phyloP scores from a whole-genome alignment of 352 stramenopile species.

The Phytophthora foliorum region DNA sequence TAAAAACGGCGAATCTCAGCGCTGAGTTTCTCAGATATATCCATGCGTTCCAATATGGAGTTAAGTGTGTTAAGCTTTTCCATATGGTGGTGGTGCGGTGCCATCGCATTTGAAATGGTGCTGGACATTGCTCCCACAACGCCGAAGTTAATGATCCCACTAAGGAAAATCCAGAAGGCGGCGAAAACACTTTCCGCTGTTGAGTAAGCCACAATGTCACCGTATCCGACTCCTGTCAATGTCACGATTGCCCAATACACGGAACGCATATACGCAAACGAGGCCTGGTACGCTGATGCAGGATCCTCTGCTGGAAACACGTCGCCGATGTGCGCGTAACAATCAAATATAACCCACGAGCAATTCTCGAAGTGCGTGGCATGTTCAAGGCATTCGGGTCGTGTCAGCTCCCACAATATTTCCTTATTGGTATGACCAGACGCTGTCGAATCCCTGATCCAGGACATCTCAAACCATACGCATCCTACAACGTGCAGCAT shows the following conservation, averaged over 20 bases:
- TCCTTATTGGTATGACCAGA: neutral
- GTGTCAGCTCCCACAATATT: conserved; percentile 10
- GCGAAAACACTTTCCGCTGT: conserved; percentile 79
- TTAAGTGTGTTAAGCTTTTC: conserved; percentile 83
- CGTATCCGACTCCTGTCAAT: conserved; percentile 77
- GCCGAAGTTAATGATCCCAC: conserved; percentile 82
- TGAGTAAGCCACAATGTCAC: conserved; percentile 79
- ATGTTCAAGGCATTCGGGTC: conserved; percentile 55
- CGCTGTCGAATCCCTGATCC: conserved; percentile 17
- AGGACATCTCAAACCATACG: conserved; percentile 77
- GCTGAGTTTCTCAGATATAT: conserved; percentile 67
- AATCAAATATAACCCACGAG: conserved; percentile 79
- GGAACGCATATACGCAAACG: conserved; percentile 77
- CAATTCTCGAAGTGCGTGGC: conserved; percentile 69
- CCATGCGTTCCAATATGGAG: conserved; percentile 66
- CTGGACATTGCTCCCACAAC: conserved; percentile 86
- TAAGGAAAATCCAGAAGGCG: conserved; percentile 78
- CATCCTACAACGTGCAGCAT: conserved; percentile 72
- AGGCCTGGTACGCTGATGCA: conserved; percentile 51
- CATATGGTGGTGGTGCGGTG: conserved; percentile 69
- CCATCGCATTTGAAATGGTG: conserved; percentile 76
- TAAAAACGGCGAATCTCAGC: conserved; percentile 81
- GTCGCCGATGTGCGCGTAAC: conserved; percentile 66
- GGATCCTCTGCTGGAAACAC: conserved; percentile 56
- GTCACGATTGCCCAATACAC: conserved; percentile 84